Percentiles rank a stretch among this genome's conserved stretches.
phyloP scores from a whole-genome alignment of 306 rosid genomes.

The Trifolium dubium region DNA sequence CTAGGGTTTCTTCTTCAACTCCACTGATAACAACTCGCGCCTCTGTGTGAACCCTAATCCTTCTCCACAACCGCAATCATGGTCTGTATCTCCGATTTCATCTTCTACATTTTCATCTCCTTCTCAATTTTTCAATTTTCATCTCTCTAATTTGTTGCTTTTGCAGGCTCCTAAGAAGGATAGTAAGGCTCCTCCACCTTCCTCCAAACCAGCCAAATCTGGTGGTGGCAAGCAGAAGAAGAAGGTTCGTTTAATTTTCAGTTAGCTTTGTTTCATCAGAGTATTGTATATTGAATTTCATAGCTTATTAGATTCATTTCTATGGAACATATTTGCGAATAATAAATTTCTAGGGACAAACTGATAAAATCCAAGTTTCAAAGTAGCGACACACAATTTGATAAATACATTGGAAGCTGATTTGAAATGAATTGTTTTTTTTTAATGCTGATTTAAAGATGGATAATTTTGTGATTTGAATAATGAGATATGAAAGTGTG shows the following conservation, averaged over 20 bases:
- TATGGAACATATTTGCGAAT: too few species aligned
- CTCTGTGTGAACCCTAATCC: conserved; percentile 22
- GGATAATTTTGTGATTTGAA: background rate
- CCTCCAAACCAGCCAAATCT: conserved; percentile 73
- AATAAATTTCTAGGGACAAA: too few species aligned
- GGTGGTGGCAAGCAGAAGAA: conserved; percentile 84
- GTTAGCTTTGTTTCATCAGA: background rate
- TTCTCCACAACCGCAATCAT: background rate
- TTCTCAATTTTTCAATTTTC: background rate
- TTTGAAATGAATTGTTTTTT: background rate
- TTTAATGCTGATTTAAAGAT: background rate
- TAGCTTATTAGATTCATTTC: background rate
- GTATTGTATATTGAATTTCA: background rate
- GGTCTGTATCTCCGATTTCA: conserved; percentile 7
- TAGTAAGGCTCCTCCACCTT: conserved; percentile 64
- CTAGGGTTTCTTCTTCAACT: conserved; percentile 27
- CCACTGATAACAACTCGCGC: conserved; percentile 8
- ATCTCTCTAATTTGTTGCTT: background rate
- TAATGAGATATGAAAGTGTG: background rate
- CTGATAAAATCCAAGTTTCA: too few species aligned
- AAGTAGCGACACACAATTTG: too few species aligned
- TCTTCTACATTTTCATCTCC: background rate
- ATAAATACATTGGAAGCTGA: too few species aligned
- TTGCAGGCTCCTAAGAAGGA: conserved; percentile 78
- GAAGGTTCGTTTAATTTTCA: conserved; percentile 45